Conservation (phyloP, 495 filamentous ascomycete species). For the Penicillium roqueforti region DNA sequence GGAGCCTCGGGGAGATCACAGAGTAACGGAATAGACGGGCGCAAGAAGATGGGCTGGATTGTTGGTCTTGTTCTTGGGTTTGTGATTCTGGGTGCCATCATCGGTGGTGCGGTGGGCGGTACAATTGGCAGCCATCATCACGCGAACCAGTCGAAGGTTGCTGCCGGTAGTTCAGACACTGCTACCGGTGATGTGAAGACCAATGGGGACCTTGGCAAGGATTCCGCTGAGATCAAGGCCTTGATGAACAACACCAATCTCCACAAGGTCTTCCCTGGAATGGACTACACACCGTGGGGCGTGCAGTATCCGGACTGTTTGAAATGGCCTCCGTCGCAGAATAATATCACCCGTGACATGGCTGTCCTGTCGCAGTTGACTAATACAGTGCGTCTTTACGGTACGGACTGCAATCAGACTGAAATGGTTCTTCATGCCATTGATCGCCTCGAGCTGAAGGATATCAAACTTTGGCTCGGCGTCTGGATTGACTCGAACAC, state of each 20-base stretch:
- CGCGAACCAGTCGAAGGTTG: constrained; percentile 12
- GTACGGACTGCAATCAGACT: constrained; percentile 97
- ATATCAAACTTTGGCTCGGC: constrained; percentile 91
- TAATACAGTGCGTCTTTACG: constrained; percentile 85
- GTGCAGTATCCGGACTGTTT: constrained; percentile 87
- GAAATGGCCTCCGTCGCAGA: constrained; percentile 73
- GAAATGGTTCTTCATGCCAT: constrained; percentile 89
- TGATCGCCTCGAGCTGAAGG: constrained; percentile 62
- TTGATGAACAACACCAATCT: constrained; percentile 75
- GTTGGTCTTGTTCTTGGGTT: constrained; percentile 57
- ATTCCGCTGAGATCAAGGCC: constrained; percentile 75
- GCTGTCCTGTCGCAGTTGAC: constrained; percentile 90
- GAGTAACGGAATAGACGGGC: constrained; percentile 51
- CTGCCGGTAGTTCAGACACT: constrained; percentile 17
- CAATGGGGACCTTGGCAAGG: constrained; percentile 66
- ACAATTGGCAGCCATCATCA: constrained; percentile 51
- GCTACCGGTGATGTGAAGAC: constrained; percentile 41
- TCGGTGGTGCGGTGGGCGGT: constrained; percentile 75
- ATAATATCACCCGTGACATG: constrained; percentile 89
- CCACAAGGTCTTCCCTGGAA: constrained; percentile 93
- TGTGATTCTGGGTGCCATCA: constrained; percentile 64
- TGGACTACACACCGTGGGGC: constrained; percentile 93
- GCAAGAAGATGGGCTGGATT: constrained; percentile 69
- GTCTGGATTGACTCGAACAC: constrained; percentile 87
- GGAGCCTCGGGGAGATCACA: constrained; percentile 12